Conservation (phyloP, 2,329 filamentous ascomycete species). For the Alternaria solani region DNA sequence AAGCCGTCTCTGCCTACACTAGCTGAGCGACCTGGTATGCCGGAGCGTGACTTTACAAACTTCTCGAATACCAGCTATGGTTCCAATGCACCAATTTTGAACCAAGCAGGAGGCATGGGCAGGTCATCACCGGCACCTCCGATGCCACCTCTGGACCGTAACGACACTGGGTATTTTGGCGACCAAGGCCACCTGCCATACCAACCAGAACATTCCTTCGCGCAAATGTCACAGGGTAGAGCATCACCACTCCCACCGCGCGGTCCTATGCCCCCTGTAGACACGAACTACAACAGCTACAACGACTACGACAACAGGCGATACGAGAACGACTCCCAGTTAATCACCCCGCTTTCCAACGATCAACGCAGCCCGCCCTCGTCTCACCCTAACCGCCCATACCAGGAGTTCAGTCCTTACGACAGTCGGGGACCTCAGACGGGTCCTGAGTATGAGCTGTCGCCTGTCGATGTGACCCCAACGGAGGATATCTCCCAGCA, state of each 20-base stretch:
- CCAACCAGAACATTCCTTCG: conserved; percentile 37
- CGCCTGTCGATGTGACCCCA: conserved; percentile 43
- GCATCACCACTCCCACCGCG: conserved; percentile 38
- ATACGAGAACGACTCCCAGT: conserved; percentile 33
- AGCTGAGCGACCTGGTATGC: conserved; percentile 46
- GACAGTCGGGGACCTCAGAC: conserved; percentile 35
- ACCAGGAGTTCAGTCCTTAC: conserved; percentile 45
- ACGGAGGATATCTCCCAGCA: conserved; percentile 25
- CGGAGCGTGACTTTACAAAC: conserved; percentile 57
- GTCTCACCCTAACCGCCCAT: conserved; percentile 25
- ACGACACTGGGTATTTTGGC: conserved; percentile 39
- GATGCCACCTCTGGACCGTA: conserved; percentile 40
- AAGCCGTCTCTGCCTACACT: conserved; percentile 55
- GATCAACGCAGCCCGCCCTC: conserved; percentile 26
- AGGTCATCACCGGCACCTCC: conserved; percentile 40
- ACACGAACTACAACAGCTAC: conserved; percentile 39
- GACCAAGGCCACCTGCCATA: conserved; percentile 31
- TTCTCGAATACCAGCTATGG: conserved; percentile 65
- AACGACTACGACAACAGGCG: conserved; percentile 32
- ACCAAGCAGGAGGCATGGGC: conserved; percentile 68
- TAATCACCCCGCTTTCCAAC: conserved; percentile 31
- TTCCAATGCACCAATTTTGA: conserved; percentile 69
- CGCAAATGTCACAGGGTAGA: conserved; percentile 42
- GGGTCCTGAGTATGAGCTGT: conserved; percentile 46
- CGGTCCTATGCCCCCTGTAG: conserved; percentile 39